phyloP scores from a whole-genome alignment of 768 basidiomycete genomes.

The Collybia sordida region DNA sequence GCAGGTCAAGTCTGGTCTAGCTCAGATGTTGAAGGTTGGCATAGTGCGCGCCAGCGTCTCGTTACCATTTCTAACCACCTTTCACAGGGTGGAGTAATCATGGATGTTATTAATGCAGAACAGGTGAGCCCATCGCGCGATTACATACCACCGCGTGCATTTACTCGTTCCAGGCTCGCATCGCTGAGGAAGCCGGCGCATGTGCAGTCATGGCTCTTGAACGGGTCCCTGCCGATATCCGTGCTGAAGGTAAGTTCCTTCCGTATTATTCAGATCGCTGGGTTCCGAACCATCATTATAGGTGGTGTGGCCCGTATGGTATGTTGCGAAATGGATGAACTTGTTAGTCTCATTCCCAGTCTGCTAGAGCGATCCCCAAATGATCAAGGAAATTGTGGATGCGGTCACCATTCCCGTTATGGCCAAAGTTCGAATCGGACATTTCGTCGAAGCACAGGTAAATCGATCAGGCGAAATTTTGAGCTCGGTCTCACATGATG shows the following conservation, averaged over 20 bases:
- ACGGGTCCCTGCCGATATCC: constrained; percentile 93
- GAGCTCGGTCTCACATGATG: constrained; percentile 7
- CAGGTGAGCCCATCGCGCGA: constrained; percentile 28
- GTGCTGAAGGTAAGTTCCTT: constrained; percentile 54
- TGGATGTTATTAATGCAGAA: constrained; percentile 91
- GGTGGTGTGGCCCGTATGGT: constrained; percentile 97
- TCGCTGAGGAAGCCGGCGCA: constrained; percentile 96
- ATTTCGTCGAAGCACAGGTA: constrained; percentile 95
- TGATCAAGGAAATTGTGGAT: constrained; percentile 96
- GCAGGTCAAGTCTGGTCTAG: constrained; percentile 90
- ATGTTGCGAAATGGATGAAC: constrained; percentile 19
- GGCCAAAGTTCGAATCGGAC: constrained; percentile 95
- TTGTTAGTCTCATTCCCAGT: constrained; percentile 14
- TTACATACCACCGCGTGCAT: constrained; percentile 9
- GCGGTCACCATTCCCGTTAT: constrained; percentile 98
- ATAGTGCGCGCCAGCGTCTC: constrained; percentile 3
- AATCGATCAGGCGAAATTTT: constrained; percentile 9
- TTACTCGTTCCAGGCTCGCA: constrained; percentile 66
- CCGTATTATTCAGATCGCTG: not conserved
- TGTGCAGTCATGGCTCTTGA: constrained; percentile 98
- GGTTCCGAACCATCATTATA: constrained; percentile 15
- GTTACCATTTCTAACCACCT: constrained; percentile 6
- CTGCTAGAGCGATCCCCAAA: constrained; percentile 81
- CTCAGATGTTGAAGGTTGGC: constrained; percentile 92
- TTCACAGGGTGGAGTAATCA: constrained; percentile 79